Evolutionary conservation across 805 yeast genomes (phyloP).

Genomic region (Saccharomycopsis sp.): DNA sequence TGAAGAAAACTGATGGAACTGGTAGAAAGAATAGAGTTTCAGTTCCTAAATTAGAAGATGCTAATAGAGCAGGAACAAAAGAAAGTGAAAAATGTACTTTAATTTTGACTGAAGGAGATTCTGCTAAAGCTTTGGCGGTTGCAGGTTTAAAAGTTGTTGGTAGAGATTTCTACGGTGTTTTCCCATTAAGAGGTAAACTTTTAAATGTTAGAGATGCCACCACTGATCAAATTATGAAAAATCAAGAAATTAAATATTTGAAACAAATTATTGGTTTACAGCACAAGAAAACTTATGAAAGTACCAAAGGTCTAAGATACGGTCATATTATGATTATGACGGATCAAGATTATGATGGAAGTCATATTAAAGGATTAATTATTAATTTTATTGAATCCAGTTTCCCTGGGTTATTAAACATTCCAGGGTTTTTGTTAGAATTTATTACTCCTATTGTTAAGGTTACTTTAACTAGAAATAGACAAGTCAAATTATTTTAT

Average conservation of each 20-base stretch:
- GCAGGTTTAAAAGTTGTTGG: constrained; percentile 94
- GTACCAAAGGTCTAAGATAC: constrained; percentile 70
- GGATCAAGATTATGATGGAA: constrained; percentile 99
- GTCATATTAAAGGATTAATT: constrained; percentile 92
- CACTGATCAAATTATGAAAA: constrained; percentile 89
- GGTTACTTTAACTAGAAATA: constrained; percentile 66
- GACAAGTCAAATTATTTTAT: constrained; percentile 57
- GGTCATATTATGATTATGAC: constrained; percentile 99
- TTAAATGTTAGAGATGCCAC: constrained; percentile 95
- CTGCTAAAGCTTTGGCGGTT: constrained; percentile 87
- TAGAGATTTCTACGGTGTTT: constrained; percentile 90
- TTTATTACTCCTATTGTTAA: constrained; percentile 96
- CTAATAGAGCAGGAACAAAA: constrained; percentile 90
- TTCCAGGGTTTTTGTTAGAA: constrained; percentile 89
- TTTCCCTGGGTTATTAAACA: constrained; percentile 84
- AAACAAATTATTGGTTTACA: constrained; percentile 94
- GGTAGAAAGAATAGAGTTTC: constrained; percentile 74
- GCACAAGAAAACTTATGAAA: constrained; percentile 79
- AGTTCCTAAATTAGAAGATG: constrained; percentile 86
- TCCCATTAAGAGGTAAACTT: constrained; percentile 91
- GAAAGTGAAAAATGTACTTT: constrained; percentile 91
- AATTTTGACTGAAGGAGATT: constrained; percentile 94
- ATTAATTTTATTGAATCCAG: constrained; percentile 90
- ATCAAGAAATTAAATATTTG: constrained; percentile 90
- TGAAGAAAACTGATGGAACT: constrained; percentile 84